Percentiles rank a stretch among this genome's conserved stretches.
These are phyloP conservation scores for Hordeum marinum DNA, from an alignment of 176 grass and related monocot species.

Conservation along the genomic window DNA sequence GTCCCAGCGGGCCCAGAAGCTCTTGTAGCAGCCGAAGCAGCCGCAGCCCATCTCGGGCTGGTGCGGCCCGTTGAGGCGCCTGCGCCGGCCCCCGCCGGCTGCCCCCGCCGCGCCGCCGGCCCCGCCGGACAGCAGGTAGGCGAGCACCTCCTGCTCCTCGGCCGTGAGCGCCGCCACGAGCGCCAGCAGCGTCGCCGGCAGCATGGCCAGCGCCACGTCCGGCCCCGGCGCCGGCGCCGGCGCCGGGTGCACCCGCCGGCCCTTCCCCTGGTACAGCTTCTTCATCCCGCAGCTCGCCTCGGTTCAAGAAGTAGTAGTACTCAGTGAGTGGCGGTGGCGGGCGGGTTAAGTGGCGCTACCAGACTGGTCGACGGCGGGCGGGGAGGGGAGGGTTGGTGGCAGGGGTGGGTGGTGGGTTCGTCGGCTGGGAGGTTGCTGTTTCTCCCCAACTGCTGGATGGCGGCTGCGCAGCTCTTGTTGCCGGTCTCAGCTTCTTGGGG, in stretches of 20 bases:
- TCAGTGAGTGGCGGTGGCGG: background rate
- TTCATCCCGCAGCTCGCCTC: slow-evolving; percentile 36
- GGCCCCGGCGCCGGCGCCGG: slow-evolving; percentile 24
- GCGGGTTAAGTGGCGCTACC: background rate
- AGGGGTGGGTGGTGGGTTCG: slow-evolving; percentile 23
- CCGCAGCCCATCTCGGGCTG: slow-evolving; percentile 74
- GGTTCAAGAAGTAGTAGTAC: background rate
- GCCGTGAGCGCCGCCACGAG: slow-evolving; percentile 52
- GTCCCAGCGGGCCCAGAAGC: slow-evolving; percentile 95
- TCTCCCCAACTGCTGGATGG: slow-evolving; percentile 22
- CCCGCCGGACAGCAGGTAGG: slow-evolving; percentile 65
- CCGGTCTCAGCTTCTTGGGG: background rate
- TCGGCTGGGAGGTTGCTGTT: slow-evolving; percentile 49
- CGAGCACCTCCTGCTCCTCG: slow-evolving; percentile 76
- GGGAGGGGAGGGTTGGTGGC: slow-evolving; percentile 4
- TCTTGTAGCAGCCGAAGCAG: slow-evolving; percentile 99
- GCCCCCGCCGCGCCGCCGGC: background rate
- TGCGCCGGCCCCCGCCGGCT: background rate
- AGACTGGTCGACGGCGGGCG: background rate
- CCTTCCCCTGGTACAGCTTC: slow-evolving; percentile 75
- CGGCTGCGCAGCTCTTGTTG: slow-evolving; percentile 16
- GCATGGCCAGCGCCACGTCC: slow-evolving; percentile 18
- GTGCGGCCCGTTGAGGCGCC: slow-evolving; percentile 32
- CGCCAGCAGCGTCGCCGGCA: slow-evolving; percentile 50
- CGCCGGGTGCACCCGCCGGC: slow-evolving; percentile 61